phyloP scores from a whole-genome alignment of 345 rosid species.

The Toxicodendron radicans region DNA sequence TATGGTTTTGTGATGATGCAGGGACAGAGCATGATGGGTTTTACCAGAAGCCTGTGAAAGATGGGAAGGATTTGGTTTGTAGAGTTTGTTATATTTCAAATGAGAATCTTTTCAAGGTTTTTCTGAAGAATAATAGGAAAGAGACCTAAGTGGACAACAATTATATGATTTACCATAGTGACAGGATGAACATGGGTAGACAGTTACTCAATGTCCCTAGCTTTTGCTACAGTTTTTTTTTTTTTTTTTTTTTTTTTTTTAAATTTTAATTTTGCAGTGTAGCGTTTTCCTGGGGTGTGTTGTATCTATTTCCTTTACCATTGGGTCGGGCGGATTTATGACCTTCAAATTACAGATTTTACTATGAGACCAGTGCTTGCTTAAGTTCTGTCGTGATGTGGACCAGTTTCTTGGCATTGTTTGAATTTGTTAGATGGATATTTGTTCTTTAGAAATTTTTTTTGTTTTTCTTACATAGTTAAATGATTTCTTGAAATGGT shows the following conservation, averaged over 20 bases:
- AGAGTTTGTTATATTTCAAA: slow-evolving; percentile 16
- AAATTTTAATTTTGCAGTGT: slow-evolving; percentile 13
- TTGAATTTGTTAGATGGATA: neutral
- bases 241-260: slow-evolving; percentile 7
- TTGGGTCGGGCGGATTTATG: slow-evolving; percentile 15
- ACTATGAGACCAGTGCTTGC: slow-evolving; percentile 8
- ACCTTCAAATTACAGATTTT: slow-evolving; percentile 7
- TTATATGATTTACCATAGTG: slow-evolving; percentile 18
- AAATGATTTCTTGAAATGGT: neutral
- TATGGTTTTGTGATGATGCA: slow-evolving; percentile 24
- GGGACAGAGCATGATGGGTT: slow-evolving; percentile 19
- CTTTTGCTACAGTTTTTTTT: slow-evolving; percentile 13
- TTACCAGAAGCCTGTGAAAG: slow-evolving; percentile 12
- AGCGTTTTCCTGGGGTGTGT: slow-evolving; percentile 18
- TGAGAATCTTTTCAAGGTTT: slow-evolving; percentile 9
- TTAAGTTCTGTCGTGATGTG: neutral
- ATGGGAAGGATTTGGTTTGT: slow-evolving; percentile 14
- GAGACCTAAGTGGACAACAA: slow-evolving; percentile 20
- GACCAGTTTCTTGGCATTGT: neutral
- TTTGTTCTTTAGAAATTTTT: neutral
- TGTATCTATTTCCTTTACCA: slow-evolving; percentile 19
- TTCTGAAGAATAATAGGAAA: slow-evolving; percentile 20
- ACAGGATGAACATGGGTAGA: slow-evolving; percentile 15
- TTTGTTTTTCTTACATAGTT: neutral
- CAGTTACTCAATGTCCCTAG: slow-evolving; percentile 17